A percentile compares a stretch with the other conserved stretches of the same genome.
phyloP scores from a whole-genome alignment of 2,329 filamentous ascomycete genomes.

The Pseudogymnoascus sp. region DNA sequence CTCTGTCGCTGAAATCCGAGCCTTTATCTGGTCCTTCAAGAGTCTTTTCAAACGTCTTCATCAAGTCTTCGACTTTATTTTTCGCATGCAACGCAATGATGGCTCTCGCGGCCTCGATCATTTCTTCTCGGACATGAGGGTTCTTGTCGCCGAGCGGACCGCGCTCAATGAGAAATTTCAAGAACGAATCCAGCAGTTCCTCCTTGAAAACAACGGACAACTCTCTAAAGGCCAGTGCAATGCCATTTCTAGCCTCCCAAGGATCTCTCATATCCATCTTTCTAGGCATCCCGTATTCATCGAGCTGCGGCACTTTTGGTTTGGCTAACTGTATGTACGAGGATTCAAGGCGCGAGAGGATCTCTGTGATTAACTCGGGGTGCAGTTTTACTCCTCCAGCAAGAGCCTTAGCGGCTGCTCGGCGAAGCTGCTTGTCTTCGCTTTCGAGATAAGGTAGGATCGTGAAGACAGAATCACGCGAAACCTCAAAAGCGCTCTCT shows the following conservation, averaged over 20 bases:
- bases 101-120: slow-evolving; percentile 81
- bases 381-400: slow-evolving; percentile 62
- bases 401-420: slow-evolving; percentile 73
- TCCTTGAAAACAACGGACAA: slow-evolving; percentile 63
- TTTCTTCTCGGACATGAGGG: slow-evolving; percentile 68
- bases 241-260: slow-evolving; percentile 85
- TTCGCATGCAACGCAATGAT: slow-evolving; percentile 78
- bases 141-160: slow-evolving; percentile 83
- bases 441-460: slow-evolving; percentile 74
- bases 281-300: slow-evolving; percentile 89
- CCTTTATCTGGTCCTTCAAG: slow-evolving; percentile 79
- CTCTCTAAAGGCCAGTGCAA: slow-evolving; percentile 79
- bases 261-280: slow-evolving; percentile 82
- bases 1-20: slow-evolving; percentile 72
- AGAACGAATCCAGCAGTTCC: slow-evolving; percentile 63
- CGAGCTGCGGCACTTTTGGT: slow-evolving; percentile 71
- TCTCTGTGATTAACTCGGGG: slow-evolving; percentile 47
- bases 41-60: slow-evolving; percentile 83
- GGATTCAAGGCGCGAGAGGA: slow-evolving; percentile 57
- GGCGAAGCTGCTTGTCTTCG: slow-evolving; percentile 70
- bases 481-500: slow-evolving; percentile 72
- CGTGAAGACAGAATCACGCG: slow-evolving; percentile 52
- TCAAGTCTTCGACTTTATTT: slow-evolving; percentile 74
- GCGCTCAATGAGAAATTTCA: slow-evolving; percentile 75
- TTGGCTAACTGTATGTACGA: slow-evolving; percentile 74